A percentile compares a stretch with the other conserved stretches of the same genome.
Conservation (phyloP, 176 grass and related monocot genomes). For the Phragmites australis region DNA sequence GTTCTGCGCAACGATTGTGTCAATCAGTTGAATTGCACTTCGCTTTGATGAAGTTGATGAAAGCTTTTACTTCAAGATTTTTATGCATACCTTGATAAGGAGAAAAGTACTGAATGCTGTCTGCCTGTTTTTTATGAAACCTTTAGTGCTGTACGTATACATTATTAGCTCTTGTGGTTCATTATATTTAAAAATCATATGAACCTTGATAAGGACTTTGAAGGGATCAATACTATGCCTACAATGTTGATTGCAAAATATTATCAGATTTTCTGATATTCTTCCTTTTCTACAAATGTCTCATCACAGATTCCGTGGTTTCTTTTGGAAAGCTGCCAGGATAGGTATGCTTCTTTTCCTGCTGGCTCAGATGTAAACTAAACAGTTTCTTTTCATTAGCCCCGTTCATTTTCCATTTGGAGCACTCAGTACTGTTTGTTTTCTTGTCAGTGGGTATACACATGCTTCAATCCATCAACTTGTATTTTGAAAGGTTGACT, state of each 20-base stretch:
- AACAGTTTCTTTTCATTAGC: not conserved
- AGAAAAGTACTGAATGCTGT: not conserved
- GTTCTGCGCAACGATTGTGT: not conserved
- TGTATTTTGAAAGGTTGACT: not conserved
- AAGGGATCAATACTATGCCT: not conserved
- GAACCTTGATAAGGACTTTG: not conserved
- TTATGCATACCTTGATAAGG: not conserved
- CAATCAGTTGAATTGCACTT: not conserved
- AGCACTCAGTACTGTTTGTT: not conserved
- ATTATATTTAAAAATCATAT: not conserved
- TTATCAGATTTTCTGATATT: conserved; percentile 18
- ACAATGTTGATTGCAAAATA: not conserved
- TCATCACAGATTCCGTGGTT: conserved; percentile 56
- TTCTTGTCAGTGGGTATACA: not conserved
- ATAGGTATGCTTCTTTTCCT: conserved; percentile 44
- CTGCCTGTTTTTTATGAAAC: not conserved
- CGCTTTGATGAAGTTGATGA: not conserved
- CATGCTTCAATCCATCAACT: not conserved
- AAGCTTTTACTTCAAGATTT: not conserved
- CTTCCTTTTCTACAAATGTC: conserved; percentile 16
- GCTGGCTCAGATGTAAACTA: not conserved
- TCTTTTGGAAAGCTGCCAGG: conserved; percentile 74
- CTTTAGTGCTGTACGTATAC: not conserved
- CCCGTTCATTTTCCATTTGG: not conserved
- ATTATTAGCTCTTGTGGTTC: not conserved